phyloP scores from a whole-genome alignment of 2,329 filamentous ascomycete species.

The Exserohilum turcica region DNA sequence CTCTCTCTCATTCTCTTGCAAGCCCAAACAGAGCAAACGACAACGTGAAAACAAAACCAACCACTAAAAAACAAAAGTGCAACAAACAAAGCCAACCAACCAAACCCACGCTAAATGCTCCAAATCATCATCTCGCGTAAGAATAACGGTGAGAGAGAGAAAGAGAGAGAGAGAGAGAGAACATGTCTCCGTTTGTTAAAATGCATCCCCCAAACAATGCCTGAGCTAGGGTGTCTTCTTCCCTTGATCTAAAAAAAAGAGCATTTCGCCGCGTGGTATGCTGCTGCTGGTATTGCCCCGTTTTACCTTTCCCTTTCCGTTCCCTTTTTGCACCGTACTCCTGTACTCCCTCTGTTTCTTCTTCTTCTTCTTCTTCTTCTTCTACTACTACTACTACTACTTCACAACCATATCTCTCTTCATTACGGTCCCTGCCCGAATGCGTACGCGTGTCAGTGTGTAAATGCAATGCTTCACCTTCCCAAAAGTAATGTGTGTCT shows the following conservation, averaged over 20 bases:
- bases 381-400: too few species aligned
- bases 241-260: conserved; percentile 11
- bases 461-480: too few species aligned
- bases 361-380: too few species aligned
- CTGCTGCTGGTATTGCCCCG: too few species aligned
- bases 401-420: conserved; percentile 3
- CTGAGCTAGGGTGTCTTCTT: conserved; percentile 12
- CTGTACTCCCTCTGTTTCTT: too few species aligned
- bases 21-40: too few species aligned
- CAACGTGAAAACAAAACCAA: conserved; percentile 25
- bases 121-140: conserved; percentile 41
- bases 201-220: conserved; percentile 26
- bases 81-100: too few species aligned
- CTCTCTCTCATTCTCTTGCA: too few species aligned
- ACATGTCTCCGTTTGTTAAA: conserved; percentile 21
- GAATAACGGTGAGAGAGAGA: background rate
- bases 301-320: too few species aligned
- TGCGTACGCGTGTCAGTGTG: too few species aligned
- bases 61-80: conserved; percentile 19
- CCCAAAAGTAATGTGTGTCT: too few species aligned
- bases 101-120: conserved; percentile 48
- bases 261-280: conserved; percentile 13
- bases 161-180: background rate
- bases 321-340: too few species aligned
- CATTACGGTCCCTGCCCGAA: conserved; percentile 40